These are phyloP conservation scores for Tarenaya hassleriana DNA, from an alignment of 345 rosid species.

Conservation along the genomic window DNA sequence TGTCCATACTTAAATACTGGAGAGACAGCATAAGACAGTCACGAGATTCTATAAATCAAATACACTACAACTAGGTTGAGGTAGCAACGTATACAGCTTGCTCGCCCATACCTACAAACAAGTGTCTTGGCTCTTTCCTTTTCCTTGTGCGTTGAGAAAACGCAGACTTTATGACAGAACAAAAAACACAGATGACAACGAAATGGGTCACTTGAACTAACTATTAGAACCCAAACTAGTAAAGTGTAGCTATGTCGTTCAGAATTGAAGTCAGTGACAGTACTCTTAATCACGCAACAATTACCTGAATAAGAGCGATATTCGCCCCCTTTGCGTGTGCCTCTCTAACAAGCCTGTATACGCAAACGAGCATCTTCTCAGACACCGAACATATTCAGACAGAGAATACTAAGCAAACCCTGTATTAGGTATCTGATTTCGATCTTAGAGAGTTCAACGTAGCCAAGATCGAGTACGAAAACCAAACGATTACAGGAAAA, in stretches of 20 bases:
- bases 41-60: no score
- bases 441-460: not conserved
- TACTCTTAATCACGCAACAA: no score
- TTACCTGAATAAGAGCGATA: constrained; percentile 85
- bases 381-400: constrained; percentile 4
- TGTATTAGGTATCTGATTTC: not conserved
- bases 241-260: no score
- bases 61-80: no score
- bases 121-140: no score
- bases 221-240: constrained; percentile 1
- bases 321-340: constrained; percentile 58
- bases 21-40: constrained; percentile 1
- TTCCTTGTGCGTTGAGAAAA: no score
- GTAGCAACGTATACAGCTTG: no score
- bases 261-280: no score
- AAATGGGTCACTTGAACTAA: not conserved
- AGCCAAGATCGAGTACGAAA: not conserved
- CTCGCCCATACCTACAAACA: no score
- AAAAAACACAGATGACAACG: no score
- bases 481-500: not conserved
- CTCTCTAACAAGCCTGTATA: constrained; percentile 43
- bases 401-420: no score
- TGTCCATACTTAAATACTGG: constrained; percentile 1
- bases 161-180: no score
- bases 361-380: constrained; percentile 10